A percentile compares a stretch with the other conserved stretches of the same genome.
Evolutionary conservation across 2,329 filamentous ascomycete species (phyloP).

Genomic region (Allantophomopsis lycopodina): DNA sequence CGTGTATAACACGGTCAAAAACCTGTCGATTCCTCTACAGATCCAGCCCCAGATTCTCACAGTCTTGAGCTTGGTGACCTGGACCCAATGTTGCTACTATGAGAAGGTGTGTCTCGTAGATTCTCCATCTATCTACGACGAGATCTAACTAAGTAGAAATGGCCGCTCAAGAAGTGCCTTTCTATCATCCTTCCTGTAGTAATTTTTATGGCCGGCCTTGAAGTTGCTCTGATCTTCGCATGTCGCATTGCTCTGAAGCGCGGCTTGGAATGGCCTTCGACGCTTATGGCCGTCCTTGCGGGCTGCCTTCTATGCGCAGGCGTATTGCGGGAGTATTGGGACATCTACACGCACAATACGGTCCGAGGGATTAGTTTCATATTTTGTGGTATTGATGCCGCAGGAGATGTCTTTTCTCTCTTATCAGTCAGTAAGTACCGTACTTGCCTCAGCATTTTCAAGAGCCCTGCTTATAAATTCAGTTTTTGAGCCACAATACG

Average conservation of each 20-base stretch:
- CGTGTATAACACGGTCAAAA: slow-evolving; percentile 18
- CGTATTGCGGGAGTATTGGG: slow-evolving; percentile 54
- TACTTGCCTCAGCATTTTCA: not conserved
- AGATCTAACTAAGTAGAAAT: slow-evolving; percentile 13
- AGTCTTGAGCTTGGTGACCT: slow-evolving; percentile 19
- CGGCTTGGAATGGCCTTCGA: slow-evolving; percentile 43
- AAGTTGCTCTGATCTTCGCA: slow-evolving; percentile 44
- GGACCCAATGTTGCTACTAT: slow-evolving; percentile 19
- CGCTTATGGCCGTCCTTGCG: slow-evolving; percentile 52
- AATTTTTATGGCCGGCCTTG: slow-evolving; percentile 40
- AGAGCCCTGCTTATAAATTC: not conserved
- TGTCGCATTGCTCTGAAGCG: slow-evolving; percentile 20
- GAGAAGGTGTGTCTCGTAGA: slow-evolving; percentile 26
- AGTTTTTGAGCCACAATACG: slow-evolving; percentile 42
- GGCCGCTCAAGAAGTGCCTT: slow-evolving; percentile 33
- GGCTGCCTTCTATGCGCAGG: slow-evolving; percentile 49
- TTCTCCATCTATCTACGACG: no score
- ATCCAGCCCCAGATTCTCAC: slow-evolving; percentile 20
- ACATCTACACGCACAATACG: slow-evolving; percentile 52
- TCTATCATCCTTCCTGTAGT: slow-evolving; percentile 35
- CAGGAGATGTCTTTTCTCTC: slow-evolving; percentile 54
- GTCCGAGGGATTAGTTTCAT: slow-evolving; percentile 60
- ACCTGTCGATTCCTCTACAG: slow-evolving; percentile 17
- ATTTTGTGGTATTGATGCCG: slow-evolving; percentile 57
- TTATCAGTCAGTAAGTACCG: slow-evolving; percentile 34